These are phyloP conservation scores for Pichia sp. DNA, from an alignment of 1,139 yeast genomes.

Conservation along the genomic window DNA sequence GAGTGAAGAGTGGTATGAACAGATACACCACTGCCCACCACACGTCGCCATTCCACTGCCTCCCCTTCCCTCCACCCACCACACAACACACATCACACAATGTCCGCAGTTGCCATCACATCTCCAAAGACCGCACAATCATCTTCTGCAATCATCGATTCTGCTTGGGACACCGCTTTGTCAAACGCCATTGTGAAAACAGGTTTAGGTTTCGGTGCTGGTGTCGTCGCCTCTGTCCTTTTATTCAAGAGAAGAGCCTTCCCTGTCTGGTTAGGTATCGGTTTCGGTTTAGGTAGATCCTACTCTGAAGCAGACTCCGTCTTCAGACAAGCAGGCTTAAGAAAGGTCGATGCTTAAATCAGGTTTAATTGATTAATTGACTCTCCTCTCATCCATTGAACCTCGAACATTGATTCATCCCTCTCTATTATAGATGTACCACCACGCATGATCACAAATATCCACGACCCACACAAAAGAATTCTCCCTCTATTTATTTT, in stretches of 20 bases:
- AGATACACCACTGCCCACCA: too few relatives aligned
- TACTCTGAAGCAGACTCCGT: conserved; percentile 98
- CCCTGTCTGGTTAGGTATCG: conserved; percentile 97
- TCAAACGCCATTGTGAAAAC: conserved; percentile 94
- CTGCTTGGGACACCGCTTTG: conserved; percentile 91
- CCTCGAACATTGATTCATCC: too few relatives aligned
- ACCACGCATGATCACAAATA: neutral
- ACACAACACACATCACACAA: neutral
- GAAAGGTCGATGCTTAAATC: conserved; percentile 71
- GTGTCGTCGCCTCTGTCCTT: conserved; percentile 91
- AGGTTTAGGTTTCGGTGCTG: conserved; percentile 97
- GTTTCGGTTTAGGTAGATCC: conserved; percentile 97
- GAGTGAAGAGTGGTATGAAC: too few relatives aligned
- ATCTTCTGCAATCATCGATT: conserved; percentile 30
- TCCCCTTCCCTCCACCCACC: too few relatives aligned
- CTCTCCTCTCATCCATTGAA: too few relatives aligned
- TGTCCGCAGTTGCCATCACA: conserved; percentile 21
- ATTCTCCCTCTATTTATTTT: too few relatives aligned
- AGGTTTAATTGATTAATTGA: conserved; percentile 20
- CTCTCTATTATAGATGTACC: too few relatives aligned
- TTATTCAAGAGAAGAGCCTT: conserved; percentile 91
- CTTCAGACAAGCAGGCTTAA: conserved; percentile 78
- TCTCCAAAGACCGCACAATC: conserved; percentile 10
- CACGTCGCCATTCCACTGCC: too few relatives aligned
- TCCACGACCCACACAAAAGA: too few relatives aligned